Evolutionary conservation across 2,329 filamentous ascomycete genomes (phyloP).

Genomic region (Exophiala sp.): DNA sequence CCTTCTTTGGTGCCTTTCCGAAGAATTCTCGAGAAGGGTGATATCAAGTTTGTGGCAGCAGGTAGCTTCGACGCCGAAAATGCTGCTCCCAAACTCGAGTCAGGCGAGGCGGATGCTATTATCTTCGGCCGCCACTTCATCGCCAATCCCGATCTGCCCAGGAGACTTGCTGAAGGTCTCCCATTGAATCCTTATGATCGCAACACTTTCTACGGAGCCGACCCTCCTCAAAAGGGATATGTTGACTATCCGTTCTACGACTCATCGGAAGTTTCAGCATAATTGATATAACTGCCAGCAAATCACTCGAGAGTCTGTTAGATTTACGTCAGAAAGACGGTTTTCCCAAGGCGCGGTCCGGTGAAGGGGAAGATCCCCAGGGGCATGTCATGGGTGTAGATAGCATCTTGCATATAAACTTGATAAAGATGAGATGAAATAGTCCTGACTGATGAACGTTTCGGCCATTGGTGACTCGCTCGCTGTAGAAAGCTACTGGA

Average conservation of each 20-base stretch:
- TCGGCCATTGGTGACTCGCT: too few relatives aligned
- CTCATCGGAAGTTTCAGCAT: constrained; percentile 1
- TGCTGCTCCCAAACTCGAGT: constrained; percentile 48
- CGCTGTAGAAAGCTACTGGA: too few relatives aligned
- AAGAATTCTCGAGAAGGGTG: constrained; percentile 38
- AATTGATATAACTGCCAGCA: neutral
- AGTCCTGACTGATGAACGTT: too few relatives aligned
- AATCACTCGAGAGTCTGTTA: neutral
- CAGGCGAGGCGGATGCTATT: constrained; percentile 47
- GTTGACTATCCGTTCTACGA: constrained; percentile 32
- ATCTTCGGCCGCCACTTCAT: constrained; percentile 49
- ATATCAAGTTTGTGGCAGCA: constrained; percentile 41
- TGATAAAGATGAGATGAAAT: too few relatives aligned
- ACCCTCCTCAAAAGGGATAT: constrained; percentile 21
- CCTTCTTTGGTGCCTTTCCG: constrained; percentile 42
- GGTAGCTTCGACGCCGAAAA: constrained; percentile 55
- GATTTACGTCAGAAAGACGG: neutral
- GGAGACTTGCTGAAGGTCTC: constrained; percentile 40
- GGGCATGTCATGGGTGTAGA: too few relatives aligned
- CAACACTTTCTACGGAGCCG: constrained; percentile 19
- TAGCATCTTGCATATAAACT: too few relatives aligned
- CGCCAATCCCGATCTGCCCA: constrained; percentile 49
- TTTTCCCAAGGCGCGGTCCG: neutral
- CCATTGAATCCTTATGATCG: constrained; percentile 13
- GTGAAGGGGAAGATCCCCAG: too few relatives aligned